Conservation (phyloP, 2,329 filamentous ascomycete species). For the Pseudofabraea citricarpa region DNA sequence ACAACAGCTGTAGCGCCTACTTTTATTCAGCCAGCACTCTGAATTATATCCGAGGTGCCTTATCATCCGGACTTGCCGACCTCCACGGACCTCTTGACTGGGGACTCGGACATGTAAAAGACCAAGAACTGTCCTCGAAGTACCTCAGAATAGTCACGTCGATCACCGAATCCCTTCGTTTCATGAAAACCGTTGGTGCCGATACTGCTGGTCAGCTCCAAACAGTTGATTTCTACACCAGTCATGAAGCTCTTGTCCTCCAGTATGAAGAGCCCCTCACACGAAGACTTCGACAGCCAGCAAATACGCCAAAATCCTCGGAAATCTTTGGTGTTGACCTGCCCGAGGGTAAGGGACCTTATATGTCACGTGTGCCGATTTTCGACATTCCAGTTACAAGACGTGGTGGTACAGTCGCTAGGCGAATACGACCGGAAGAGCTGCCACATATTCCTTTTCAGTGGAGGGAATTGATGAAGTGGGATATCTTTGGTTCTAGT, state of each 20-base stretch:
- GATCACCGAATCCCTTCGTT: slow-evolving; percentile 85
- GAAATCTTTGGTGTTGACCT: slow-evolving; percentile 1
- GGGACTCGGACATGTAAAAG: slow-evolving; percentile 86
- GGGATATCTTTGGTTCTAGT: too few relatives aligned
- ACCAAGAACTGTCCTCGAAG: slow-evolving; percentile 76
- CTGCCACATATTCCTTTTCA: too few relatives aligned
- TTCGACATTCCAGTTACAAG: too few relatives aligned
- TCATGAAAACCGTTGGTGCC: slow-evolving; percentile 91
- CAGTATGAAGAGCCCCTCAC: slow-evolving; percentile 93
- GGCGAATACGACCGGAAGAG: too few relatives aligned
- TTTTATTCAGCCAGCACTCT: slow-evolving; percentile 92
- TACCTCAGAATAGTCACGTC: slow-evolving; percentile 81
- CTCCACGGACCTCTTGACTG: slow-evolving; percentile 91
- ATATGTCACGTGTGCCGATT: too few relatives aligned
- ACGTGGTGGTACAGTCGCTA: too few relatives aligned
- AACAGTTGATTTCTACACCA: slow-evolving; percentile 92
- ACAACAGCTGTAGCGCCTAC: slow-evolving; percentile 62
- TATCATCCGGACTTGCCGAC: slow-evolving; percentile 87
- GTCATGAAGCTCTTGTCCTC: slow-evolving; percentile 87
- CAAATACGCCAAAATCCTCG: slow-evolving; percentile 24
- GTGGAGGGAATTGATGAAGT: too few relatives aligned
- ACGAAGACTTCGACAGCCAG: slow-evolving; percentile 64
- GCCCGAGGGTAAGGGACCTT: background rate
- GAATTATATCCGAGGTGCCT: slow-evolving; percentile 83
- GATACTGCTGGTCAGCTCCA: slow-evolving; percentile 79